Evolutionary conservation across 306 rosid species (phyloP).

Genomic region (Neltuma alba): DNA sequence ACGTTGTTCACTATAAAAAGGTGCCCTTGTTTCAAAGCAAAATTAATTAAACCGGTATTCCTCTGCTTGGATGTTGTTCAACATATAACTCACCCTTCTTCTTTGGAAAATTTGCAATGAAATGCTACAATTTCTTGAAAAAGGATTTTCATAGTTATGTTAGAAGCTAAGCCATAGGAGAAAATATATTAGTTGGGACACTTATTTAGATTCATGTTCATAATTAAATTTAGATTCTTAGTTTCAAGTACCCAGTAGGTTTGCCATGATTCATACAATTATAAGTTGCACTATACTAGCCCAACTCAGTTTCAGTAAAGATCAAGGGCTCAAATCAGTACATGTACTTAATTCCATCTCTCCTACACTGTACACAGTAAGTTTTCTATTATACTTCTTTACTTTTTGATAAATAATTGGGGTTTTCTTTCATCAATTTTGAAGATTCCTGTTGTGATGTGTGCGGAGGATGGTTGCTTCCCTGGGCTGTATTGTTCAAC

Average conservation of each 20-base stretch:
- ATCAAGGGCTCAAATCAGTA: neutral
- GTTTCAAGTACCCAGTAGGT: neutral
- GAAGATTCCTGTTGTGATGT: slow-evolving; percentile 82
- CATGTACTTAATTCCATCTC: neutral
- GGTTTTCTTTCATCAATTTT: slow-evolving; percentile 19
- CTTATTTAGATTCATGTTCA: neutral
- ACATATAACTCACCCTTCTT: neutral
- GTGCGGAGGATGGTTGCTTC: slow-evolving; percentile 77
- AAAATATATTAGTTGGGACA: neutral
- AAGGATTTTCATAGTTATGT: neutral
- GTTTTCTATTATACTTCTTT: neutral
- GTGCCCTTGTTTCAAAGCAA: neutral
- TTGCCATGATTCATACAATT: neutral
- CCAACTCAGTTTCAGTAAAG: neutral
- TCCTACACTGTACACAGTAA: neutral
- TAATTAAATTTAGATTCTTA: neutral
- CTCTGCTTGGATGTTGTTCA: neutral
- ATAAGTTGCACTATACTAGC: neutral
- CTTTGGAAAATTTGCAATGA: neutral
- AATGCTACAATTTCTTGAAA: neutral
- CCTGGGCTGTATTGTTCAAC: slow-evolving; percentile 84
- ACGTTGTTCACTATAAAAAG: neutral
- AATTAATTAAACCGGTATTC: neutral
- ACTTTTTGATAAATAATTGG: slow-evolving; percentile 5
- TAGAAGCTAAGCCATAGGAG: neutral